Evolutionary conservation across 805 yeast genomes (phyloP).

Genomic region (Nakazawaea laoshanensis): DNA sequence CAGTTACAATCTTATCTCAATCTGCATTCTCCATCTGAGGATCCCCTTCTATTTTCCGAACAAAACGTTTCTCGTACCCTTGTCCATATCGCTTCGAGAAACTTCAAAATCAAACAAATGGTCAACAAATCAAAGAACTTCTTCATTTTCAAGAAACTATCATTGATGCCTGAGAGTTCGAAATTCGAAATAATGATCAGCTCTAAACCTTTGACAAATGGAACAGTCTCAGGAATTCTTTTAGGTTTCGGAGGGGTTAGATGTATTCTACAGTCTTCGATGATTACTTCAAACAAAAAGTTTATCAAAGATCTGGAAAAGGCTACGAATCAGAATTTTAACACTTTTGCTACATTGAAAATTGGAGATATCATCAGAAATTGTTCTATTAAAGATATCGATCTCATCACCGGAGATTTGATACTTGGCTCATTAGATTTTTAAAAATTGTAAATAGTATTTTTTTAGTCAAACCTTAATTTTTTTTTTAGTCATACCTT

Average conservation of each 20-base stretch:
- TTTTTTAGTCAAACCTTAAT: neutral
- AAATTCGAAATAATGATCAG: conserved; percentile 28
- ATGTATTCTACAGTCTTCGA: conserved; percentile 18
- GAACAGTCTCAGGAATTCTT: conserved; percentile 20
- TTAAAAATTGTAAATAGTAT: conserved; percentile 4
- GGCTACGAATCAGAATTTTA: conserved; percentile 13
- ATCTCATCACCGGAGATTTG: conserved; percentile 33
- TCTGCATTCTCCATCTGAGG: conserved; percentile 9
- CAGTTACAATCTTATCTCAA: conserved; percentile 44
- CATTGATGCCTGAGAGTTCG: conserved; percentile 10
- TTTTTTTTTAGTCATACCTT: conserved; percentile 1
- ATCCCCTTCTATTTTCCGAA: conserved; percentile 20
- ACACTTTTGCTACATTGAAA: conserved; percentile 20
- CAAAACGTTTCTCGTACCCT: conserved; percentile 27
- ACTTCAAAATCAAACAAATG: conserved; percentile 26
- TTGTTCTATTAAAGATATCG: conserved; percentile 31
- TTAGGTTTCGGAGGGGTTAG: conserved; percentile 22
- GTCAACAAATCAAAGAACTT: conserved; percentile 22
- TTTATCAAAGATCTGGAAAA: conserved; percentile 16
- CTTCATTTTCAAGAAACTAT: conserved; percentile 26
- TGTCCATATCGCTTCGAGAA: conserved; percentile 35
- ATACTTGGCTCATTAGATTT: conserved; percentile 20
- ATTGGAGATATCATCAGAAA: conserved; percentile 35
- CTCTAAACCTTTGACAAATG: conserved; percentile 31
- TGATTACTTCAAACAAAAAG: conserved; percentile 1